These are phyloP conservation scores for Metrosideros polymorpha DNA, from an alignment of 441 rosid species.

Conservation along the genomic window DNA sequence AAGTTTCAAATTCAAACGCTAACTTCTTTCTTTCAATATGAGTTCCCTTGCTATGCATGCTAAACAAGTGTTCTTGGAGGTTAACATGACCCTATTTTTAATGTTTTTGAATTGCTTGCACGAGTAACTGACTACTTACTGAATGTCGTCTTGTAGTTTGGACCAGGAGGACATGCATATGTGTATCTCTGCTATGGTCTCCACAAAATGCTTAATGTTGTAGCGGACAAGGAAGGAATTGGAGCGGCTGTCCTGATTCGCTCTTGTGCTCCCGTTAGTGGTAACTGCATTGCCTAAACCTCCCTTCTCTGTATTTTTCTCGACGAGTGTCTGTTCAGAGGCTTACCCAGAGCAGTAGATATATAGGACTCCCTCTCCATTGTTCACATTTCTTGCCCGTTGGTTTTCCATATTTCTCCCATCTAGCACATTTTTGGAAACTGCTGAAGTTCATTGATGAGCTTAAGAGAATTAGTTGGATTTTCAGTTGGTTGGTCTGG, in stretches of 20 bases:
- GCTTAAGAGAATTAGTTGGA: not conserved
- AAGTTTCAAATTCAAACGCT: not conserved
- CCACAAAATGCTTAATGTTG: constrained; percentile 82
- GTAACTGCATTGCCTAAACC: constrained; percentile 22
- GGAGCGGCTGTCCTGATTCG: constrained; percentile 88
- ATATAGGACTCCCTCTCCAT: not conserved
- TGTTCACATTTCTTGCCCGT: not conserved
- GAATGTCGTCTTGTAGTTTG: constrained; percentile 37
- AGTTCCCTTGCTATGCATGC: not conserved
- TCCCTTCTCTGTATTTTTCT: not conserved
- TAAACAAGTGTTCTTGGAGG: not conserved
- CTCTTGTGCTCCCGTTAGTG: constrained; percentile 73
- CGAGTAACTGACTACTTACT: not conserved
- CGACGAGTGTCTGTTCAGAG: not conserved
- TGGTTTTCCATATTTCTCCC: not conserved
- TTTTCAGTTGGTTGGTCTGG: not conserved
- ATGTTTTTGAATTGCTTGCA: not conserved
- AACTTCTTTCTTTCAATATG: not conserved
- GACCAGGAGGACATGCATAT: constrained; percentile 88
- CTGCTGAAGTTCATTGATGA: not conserved
- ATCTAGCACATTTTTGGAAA: not conserved
- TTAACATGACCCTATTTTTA: not conserved
- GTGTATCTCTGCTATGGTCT: constrained; percentile 90
- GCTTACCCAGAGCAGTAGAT: not conserved
- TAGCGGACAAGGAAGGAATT: constrained; percentile 79